Base-by-base conservation (phyloP, 257 asterid species). In the Solanum lycopersicoides region DNA sequence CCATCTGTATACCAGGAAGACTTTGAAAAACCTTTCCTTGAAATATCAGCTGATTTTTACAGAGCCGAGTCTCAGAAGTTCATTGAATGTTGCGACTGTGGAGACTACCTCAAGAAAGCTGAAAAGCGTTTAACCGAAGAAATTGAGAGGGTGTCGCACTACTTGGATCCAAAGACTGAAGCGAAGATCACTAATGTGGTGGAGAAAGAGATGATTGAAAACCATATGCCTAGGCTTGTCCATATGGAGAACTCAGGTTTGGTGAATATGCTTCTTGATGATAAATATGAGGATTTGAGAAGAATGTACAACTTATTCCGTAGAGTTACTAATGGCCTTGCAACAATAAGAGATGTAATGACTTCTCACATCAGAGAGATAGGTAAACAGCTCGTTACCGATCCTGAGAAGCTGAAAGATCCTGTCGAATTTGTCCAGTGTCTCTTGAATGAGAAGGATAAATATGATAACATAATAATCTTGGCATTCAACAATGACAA, bases 231-330 rank as follows among this genome's bases (percentile, higher is more conserved):
- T 47, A 92, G 98, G 87, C 91, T 96, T 63, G 94, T 95, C 88
- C 94, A 93, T 89, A 95, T 96, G 98, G 98, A 96, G 82, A 94
- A 94, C 87, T 95, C 99, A 66, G 99, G 99, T 35, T 88, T 95
- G 91, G 96, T 96, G 16, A 90, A 92, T 87, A 96, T 96, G 99
- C 94, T 96, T 88, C 88, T 92, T 83, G 97, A 94, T 88, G 96
- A 96, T 88, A 94, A 93, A 84, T 89, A 91, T 82, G 98, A 94
- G 66, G 99, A 96, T 87, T 90, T 96, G 91, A 95, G 93, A 88
- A 92, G 99, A 90, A 95, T 96, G 96, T 96, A 95, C 89, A 92
- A 35, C 91, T 93, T 96, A 88, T 95, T 96, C 87, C 89, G 91
- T 14, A 92, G 98, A 71, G 95, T 95, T 65, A 88, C 96, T 4